phyloP scores from a whole-genome alignment of 495 filamentous ascomycete genomes.

The Daldinia childiae region DNA sequence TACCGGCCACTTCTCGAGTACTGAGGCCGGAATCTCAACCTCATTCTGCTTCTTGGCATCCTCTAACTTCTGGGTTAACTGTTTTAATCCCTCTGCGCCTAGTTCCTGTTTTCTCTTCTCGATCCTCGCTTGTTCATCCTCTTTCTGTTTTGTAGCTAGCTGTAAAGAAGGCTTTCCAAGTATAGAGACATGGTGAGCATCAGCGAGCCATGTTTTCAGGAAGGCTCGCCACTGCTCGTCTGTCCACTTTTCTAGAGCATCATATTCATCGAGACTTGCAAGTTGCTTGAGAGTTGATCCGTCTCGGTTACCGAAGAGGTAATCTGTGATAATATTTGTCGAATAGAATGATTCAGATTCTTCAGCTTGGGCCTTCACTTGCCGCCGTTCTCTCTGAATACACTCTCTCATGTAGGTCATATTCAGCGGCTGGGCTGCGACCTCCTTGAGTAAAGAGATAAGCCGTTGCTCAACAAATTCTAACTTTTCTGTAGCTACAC shows the following conservation, averaged over 20 bases:
- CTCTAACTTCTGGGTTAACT: slow-evolving; percentile 78
- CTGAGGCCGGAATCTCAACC: slow-evolving; percentile 75
- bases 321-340: slow-evolving; percentile 85
- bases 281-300: slow-evolving; percentile 80
- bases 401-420: slow-evolving; percentile 90
- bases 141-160: slow-evolving; percentile 76
- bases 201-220: slow-evolving; percentile 82
- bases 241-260: slow-evolving; percentile 78
- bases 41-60: slow-evolving; percentile 83
- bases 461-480: slow-evolving; percentile 84
- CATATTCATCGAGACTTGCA: slow-evolving; percentile 74
- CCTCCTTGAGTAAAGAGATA: slow-evolving; percentile 81
- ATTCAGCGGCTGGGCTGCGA: slow-evolving; percentile 80
- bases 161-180: slow-evolving; percentile 82
- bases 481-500: slow-evolving; percentile 88
- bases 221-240: slow-evolving; percentile 86
- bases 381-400: slow-evolving; percentile 77
- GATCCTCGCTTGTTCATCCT: slow-evolving; percentile 70
- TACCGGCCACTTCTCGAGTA: slow-evolving; percentile 82
- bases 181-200: slow-evolving; percentile 86
- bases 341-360: slow-evolving; percentile 77
- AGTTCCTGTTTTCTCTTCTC: slow-evolving; percentile 62
- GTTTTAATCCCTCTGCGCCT: slow-evolving; percentile 66
- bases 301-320: slow-evolving; percentile 86
- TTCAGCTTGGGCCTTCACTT: slow-evolving; percentile 82